Conservation (phyloP, 257 asterid species). For the Jacaranda copaia region DNA sequence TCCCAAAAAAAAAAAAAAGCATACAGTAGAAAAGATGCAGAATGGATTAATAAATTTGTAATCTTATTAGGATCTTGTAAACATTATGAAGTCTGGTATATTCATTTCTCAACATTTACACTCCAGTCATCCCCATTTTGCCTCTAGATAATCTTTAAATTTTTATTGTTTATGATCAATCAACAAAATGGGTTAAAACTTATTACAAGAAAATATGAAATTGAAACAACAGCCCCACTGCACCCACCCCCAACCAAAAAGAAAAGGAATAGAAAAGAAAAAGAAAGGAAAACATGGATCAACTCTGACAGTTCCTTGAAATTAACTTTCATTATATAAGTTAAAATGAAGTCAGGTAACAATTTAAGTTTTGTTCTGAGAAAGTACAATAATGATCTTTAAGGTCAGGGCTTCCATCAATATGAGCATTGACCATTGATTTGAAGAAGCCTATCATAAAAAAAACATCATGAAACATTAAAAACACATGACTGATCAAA, state of each 20-base stretch:
- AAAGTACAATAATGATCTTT: too few species aligned
- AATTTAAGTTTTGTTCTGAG: background rate
- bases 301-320: background rate
- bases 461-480: slow-evolving; percentile 16
- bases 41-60: background rate
- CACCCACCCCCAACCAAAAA: background rate
- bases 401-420: background rate
- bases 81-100: background rate
- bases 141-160: background rate
- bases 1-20: too few species aligned
- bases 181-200: background rate
- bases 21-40: too few species aligned
- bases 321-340: background rate
- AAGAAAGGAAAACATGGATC: background rate
- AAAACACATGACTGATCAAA: slow-evolving; percentile 15
- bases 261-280: background rate
- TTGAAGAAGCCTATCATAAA: slow-evolving; percentile 22
- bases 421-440: slow-evolving; percentile 5
- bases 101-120: background rate
- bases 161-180: background rate
- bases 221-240: background rate
- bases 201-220: background rate
- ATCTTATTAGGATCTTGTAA: background rate
- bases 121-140: background rate
- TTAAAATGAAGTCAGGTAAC: background rate